Conservation (phyloP, 495 filamentous ascomycete species). For the Lasiosphaeria hispida region DNA sequence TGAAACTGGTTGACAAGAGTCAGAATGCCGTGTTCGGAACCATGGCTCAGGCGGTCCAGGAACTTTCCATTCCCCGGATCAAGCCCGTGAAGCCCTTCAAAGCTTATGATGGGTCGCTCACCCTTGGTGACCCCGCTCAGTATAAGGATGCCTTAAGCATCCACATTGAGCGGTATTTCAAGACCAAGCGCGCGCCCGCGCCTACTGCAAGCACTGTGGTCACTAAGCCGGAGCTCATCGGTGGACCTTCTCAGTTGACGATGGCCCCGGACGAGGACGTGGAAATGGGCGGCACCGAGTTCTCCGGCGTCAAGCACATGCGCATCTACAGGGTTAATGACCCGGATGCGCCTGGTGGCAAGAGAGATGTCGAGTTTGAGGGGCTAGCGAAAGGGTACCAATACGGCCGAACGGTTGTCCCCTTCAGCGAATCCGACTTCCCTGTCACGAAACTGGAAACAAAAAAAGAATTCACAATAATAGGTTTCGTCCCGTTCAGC, state of each 20-base stretch:
- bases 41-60: slow-evolving; percentile 77
- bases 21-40: slow-evolving; percentile 74
- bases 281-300: slow-evolving; percentile 42
- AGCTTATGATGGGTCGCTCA: slow-evolving; percentile 76
- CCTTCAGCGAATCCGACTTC: slow-evolving; percentile 79
- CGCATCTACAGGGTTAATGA: slow-evolving; percentile 79
- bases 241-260: slow-evolving; percentile 43
- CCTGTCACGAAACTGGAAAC: slow-evolving; percentile 81
- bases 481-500: slow-evolving; percentile 78
- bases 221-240: slow-evolving; percentile 43
- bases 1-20: slow-evolving; percentile 57
- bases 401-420: slow-evolving; percentile 89
- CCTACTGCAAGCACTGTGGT: slow-evolving; percentile 76
- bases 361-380: slow-evolving; percentile 78
- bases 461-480: slow-evolving; percentile 65
- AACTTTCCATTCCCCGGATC: slow-evolving; percentile 64
- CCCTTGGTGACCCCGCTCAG: slow-evolving; percentile 70
- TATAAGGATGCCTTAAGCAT: slow-evolving; percentile 80
- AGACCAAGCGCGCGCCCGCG: slow-evolving; percentile 71
- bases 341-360: slow-evolving; percentile 69
- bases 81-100: slow-evolving; percentile 70
- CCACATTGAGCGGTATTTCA: slow-evolving; percentile 85
- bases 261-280: slow-evolving; percentile 44
- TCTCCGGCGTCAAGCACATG: slow-evolving; percentile 67
- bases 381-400: slow-evolving; percentile 89